These are phyloP conservation scores for Elsinoe ampelina DNA, from an alignment of 2,329 filamentous ascomycete genomes.

Conservation along the genomic window DNA sequence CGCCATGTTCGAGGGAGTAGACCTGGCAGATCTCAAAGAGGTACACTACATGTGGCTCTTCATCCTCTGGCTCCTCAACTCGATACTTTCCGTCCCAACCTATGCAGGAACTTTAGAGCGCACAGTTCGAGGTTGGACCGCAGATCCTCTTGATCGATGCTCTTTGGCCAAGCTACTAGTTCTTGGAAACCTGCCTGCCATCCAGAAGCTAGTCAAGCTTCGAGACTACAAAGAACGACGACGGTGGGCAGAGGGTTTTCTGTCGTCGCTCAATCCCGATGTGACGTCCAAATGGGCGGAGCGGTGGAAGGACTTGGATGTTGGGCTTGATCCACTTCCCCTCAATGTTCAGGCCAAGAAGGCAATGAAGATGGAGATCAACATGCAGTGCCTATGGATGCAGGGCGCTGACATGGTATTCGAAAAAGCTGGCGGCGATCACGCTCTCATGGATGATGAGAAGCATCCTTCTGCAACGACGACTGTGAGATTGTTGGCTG, in stretches of 20 bases:
- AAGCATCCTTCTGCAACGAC: neutral
- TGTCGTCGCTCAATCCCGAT: constrained; percentile 8
- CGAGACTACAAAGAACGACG: constrained; percentile 13
- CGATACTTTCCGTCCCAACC: constrained; percentile 8
- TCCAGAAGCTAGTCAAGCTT: constrained; percentile 11
- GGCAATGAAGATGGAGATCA: constrained; percentile 10
- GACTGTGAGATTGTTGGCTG: constrained; percentile 10
- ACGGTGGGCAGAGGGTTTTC: constrained; percentile 10
- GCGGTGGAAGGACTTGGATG: constrained; percentile 9
- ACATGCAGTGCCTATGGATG: constrained; percentile 12
- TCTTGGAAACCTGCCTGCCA: constrained; percentile 12
- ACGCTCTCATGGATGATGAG: constrained; percentile 10
- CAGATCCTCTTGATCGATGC: constrained; percentile 7
- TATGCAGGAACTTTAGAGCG: constrained; percentile 13
- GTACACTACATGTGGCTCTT: constrained; percentile 15
- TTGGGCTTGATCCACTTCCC: constrained; percentile 3
- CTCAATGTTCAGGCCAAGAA: constrained; percentile 5
- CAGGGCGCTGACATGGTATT: constrained; percentile 9
- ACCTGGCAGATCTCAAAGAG: constrained; percentile 3
- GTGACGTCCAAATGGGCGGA: constrained; percentile 1
- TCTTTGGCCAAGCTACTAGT: constrained; percentile 12
- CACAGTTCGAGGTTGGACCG: constrained; percentile 13
- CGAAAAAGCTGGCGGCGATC: constrained; percentile 6
- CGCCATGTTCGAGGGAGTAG: constrained; percentile 8
- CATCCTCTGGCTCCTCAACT: constrained; percentile 14